Base-by-base conservation (phyloP, 352 stramenopile genomes). In the Phytopythium cucurbitacearum region DNA sequence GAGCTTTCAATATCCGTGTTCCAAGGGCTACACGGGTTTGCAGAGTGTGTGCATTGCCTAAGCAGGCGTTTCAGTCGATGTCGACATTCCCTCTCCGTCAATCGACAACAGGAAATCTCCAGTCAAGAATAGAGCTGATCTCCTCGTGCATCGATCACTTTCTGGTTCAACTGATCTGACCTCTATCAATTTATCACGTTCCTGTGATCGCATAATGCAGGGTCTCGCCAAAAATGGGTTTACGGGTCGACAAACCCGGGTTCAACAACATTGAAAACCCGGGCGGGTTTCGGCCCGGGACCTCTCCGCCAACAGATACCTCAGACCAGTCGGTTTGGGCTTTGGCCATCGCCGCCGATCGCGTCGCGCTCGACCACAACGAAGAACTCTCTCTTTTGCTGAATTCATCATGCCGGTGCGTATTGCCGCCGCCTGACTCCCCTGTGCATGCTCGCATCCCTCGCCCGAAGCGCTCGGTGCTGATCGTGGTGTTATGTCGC, bases 351-450 rank as follows among this genome's bases (percentile, higher is more conserved):
- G 44, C 33, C 15, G 44, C 16, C 15, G 28, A 13, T 12, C 44
- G 16, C 11, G 7, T 11, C 0, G 13, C 34, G 3, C 10, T 15
- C 36, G 10, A 10, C 10, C 45, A n/a, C 48, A 54, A 36, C 44
- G 48, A 54, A 54, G 48, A 54, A 54, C 48, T 54, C 48, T 32
- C 48, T 54, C 48, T 46, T 21, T 54, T 46, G 37, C 48, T 53
- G 48, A 53, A 44, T 53, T 37, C 48, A 54, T 38, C 48, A 54
- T 54, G 48, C 48, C 48, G 48, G 48, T 54, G 45, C 37, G 48
- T 38, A 28, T 28, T 16, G 8, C 15, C 10, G 4, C 9, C 13
- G 35, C 21, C 34, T 52, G 36, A 15, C 9, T 32, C 47, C 21
- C 21, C 2, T 28, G 2, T 28, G 21, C 21, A 28, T 28, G 21